Conservation (phyloP, 257 asterid genomes). For the Solanum pinnatisectum region DNA sequence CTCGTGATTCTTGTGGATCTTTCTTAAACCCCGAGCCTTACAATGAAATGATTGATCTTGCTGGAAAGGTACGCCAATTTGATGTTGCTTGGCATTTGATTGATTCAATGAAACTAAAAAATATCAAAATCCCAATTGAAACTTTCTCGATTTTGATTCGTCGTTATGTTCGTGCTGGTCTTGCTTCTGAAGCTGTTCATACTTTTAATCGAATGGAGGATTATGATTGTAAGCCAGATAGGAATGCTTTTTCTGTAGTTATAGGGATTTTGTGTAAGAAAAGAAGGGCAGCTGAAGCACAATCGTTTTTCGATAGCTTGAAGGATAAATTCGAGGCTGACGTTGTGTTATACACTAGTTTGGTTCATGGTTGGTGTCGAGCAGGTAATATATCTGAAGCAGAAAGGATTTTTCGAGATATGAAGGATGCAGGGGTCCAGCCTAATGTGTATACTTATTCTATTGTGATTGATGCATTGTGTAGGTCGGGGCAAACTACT, state of each 20-base stretch:
- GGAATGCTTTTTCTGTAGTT: slow-evolving; percentile 48
- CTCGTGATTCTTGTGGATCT: not conserved
- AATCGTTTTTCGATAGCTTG: slow-evolving; percentile 66
- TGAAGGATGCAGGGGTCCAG: slow-evolving; percentile 53
- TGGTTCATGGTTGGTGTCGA: slow-evolving; percentile 86
- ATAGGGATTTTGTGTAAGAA: slow-evolving; percentile 59
- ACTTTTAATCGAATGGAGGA: slow-evolving; percentile 79
- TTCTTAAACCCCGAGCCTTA: slow-evolving; percentile 18
- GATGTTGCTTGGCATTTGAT: slow-evolving; percentile 75
- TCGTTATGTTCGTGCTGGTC: slow-evolving; percentile 72
- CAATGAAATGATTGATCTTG: slow-evolving; percentile 63
- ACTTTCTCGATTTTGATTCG: slow-evolving; percentile 65
- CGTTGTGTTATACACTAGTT: slow-evolving; percentile 72
- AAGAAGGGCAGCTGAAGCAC: slow-evolving; percentile 70
- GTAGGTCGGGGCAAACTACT: slow-evolving; percentile 74
- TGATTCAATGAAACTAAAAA: slow-evolving; percentile 41
- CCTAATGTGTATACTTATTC: slow-evolving; percentile 70
- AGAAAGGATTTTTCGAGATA: slow-evolving; percentile 60
- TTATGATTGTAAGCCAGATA: slow-evolving; percentile 60
- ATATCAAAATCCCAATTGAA: slow-evolving; percentile 30
- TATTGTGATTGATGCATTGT: slow-evolving; percentile 81
- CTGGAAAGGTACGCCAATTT: slow-evolving; percentile 75
- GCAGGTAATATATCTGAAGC: slow-evolving; percentile 65
- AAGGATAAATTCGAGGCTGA: slow-evolving; percentile 65
- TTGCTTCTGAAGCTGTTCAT: slow-evolving; percentile 72